Percentiles rank a stretch among this genome's conserved stretches.
Evolutionary conservation across 2,329 filamentous ascomycete species (phyloP).

Genomic region (Diaporthe longicolla): DNA sequence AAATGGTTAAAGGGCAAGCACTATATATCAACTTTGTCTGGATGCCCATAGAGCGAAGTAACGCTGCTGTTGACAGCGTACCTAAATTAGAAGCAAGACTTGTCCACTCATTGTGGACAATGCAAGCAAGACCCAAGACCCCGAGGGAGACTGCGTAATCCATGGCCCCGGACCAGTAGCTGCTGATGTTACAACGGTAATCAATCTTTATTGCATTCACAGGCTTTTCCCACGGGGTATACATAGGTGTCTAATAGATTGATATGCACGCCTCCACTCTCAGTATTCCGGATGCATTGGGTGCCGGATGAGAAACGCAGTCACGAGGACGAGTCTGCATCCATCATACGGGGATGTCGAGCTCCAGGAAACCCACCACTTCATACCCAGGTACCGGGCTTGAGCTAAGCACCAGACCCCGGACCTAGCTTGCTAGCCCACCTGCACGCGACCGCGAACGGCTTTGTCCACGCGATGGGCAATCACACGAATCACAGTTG

Average conservation of each 20-base stretch:
- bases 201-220: slow-evolving; percentile 16
- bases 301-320: background rate
- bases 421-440: background rate
- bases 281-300: too few species aligned
- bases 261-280: background rate
- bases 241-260: background rate
- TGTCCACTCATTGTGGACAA: background rate
- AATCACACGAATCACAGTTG: background rate
- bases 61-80: background rate
- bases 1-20: background rate
- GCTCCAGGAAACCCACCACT: background rate
- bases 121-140: background rate
- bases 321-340: background rate
- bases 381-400: too few species aligned
- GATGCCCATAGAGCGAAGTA: background rate
- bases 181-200: background rate
- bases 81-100: background rate
- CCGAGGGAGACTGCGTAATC: background rate
- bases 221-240: background rate
- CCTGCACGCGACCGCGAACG: background rate
- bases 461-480: background rate
- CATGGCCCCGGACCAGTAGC: background rate
- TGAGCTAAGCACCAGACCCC: background rate
- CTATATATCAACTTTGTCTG: background rate
- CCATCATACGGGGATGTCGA: background rate